Evolutionary conservation across 1,284 basidiomycete genomes (phyloP).

Genomic region (Pseudozyma sp.): DNA sequence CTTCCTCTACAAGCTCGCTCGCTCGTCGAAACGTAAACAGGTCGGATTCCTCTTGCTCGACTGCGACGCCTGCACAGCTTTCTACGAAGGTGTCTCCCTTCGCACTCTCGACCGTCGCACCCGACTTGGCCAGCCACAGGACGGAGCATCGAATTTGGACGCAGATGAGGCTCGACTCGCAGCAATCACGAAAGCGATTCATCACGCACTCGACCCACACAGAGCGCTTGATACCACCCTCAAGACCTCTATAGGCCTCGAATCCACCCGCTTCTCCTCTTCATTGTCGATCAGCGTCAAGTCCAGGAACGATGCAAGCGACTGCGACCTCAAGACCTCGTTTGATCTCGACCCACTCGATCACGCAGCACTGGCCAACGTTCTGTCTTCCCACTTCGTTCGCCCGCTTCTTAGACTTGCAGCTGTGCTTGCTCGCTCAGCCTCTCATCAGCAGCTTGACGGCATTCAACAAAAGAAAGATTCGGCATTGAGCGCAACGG

Average conservation of each 20-base stretch:
- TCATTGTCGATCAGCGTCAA: slow-evolving; percentile 27
- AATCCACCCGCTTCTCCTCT: slow-evolving; percentile 29
- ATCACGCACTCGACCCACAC: slow-evolving; percentile 22
- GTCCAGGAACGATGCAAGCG: background rate
- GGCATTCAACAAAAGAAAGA: background rate
- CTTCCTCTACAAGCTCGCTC: slow-evolving; percentile 35
- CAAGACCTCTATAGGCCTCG: slow-evolving; percentile 13
- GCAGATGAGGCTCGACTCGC: slow-evolving; percentile 4
- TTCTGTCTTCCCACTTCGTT: slow-evolving; percentile 24
- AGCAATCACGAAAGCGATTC: slow-evolving; percentile 1
- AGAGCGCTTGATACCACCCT: slow-evolving; percentile 1
- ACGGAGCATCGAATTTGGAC: background rate
- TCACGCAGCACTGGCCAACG: slow-evolving; percentile 17
- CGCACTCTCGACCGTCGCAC: slow-evolving; percentile 34
- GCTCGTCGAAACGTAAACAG: slow-evolving; percentile 11
- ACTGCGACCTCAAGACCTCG: slow-evolving; percentile 18
- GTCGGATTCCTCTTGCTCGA: slow-evolving; percentile 27
- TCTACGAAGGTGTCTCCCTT: slow-evolving; percentile 31
- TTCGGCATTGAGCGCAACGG: background rate
- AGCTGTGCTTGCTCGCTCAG: slow-evolving; percentile 1
- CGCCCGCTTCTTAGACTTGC: slow-evolving; percentile 22
- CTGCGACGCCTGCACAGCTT: slow-evolving; percentile 22
- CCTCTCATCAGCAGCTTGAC: slow-evolving; percentile 9
- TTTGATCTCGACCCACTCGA: slow-evolving; percentile 40
- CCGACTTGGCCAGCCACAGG: background rate